Base-by-base conservation (phyloP, 139 green algal species). In the Haematococcus lacustris region DNA sequence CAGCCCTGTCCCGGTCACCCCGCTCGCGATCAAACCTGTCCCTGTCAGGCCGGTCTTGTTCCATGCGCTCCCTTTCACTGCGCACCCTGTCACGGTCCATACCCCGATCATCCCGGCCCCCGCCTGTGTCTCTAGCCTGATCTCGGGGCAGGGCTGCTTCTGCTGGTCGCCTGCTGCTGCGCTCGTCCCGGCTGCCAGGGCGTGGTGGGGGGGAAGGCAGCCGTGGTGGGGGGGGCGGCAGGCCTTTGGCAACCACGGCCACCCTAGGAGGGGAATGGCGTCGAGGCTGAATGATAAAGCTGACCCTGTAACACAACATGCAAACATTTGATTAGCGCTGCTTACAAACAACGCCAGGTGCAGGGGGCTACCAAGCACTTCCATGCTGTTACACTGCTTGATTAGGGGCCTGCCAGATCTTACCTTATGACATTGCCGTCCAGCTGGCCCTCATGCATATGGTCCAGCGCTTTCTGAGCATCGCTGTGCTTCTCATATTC, bases 381-480 rank as follows among this genome's bases (percentile, higher is more conserved):
- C 9, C 43, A 17, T 53, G 43, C 43, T 57, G 47, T 21, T 57
- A 57, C 47, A 57, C 47, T 28, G 13, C 13, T 57, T 57, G 21
- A 57, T 21, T 57, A 21, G 26, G 30, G 53, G 33, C 53, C 26
- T 64, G 53, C 21, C 53, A 23, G 23, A 30, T 64, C 23, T 64
- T 57, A 88, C 85, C 73, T 76, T 35, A 95, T 78, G 0, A 86
- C 51, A 65, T 87, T 91, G 25, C 91, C 91, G 74, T 97, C 91
- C 3, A 97, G 80, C 77, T 97, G 91, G 1, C 84, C 91, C 3
- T 86, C 90, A 62, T 96, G 80, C 91, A 97, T 94, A 80, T 90
- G 82, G n/a, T 89, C 77, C n/a, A 81, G 66, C 0, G 91, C 91
- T 66, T 85, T 87, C 68, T 93, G 83, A 28, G 91, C 91, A 39